Conservation (phyloP, 2,329 filamentous ascomycete genomes). For the Catunica adiposa region DNA sequence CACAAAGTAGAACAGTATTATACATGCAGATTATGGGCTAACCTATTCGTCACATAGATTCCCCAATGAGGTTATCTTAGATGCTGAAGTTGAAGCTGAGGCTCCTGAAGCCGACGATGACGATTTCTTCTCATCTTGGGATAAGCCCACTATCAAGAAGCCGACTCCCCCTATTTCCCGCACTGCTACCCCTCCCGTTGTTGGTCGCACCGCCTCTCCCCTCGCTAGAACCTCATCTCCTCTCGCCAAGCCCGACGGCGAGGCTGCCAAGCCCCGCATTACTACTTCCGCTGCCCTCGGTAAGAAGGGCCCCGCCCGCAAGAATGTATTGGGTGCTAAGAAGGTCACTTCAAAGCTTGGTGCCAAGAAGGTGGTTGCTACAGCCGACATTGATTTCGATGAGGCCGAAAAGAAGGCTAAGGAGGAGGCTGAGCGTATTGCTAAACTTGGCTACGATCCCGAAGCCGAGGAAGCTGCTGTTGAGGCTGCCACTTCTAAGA, state of each 20-base stretch:
- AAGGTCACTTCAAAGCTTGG: constrained; percentile 68
- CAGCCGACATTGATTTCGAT: constrained; percentile 81
- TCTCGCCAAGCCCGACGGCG: constrained; percentile 44
- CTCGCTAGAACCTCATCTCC: constrained; percentile 82
- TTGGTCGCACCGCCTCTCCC: constrained; percentile 72
- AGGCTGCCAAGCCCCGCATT: constrained; percentile 44
- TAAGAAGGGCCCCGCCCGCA: constrained; percentile 57
- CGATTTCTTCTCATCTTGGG: constrained; percentile 98
- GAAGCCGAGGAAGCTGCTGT: constrained; percentile 53
- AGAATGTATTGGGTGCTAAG: constrained; percentile 77
- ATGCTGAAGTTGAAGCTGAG: constrained; percentile 52
- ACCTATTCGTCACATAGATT: constrained; percentile 35
- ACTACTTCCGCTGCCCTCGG: constrained; percentile 68
- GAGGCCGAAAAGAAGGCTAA: constrained; percentile 94
- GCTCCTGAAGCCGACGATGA: constrained; percentile 81
- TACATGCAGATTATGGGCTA: background rate
- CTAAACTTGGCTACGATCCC: constrained; percentile 87
- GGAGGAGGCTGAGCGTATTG: constrained; percentile 91
- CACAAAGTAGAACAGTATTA: background rate
- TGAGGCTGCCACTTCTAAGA: constrained; percentile 47
- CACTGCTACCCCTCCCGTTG: constrained; percentile 66
- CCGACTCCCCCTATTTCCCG: constrained; percentile 87
- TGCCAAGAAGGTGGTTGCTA: constrained; percentile 66
- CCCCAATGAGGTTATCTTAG: constrained; percentile 67
- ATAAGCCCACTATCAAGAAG: constrained; percentile 89